phyloP scores from a whole-genome alignment of 768 basidiomycete species.

The Tephrocybe sp. region DNA sequence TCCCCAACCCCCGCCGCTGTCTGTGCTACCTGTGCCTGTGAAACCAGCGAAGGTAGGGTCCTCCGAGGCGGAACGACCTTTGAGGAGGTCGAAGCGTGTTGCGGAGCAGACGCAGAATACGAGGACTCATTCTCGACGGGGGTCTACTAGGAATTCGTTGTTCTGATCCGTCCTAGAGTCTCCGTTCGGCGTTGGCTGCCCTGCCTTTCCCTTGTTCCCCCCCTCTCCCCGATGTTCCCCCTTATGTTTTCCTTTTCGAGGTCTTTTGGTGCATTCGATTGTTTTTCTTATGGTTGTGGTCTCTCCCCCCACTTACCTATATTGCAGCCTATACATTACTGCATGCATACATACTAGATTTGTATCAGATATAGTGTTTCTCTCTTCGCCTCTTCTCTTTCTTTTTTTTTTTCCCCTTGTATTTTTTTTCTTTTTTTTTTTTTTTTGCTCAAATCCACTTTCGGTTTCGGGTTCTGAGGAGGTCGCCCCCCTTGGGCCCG shows the following conservation, averaged over 20 bases:
- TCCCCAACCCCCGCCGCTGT: too few relatives aligned
- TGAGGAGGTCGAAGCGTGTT: conserved; percentile 68
- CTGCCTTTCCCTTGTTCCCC: conserved; percentile 1
- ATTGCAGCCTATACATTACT: conserved; percentile 7
- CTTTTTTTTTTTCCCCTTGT: background rate
- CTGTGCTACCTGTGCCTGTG: background rate
- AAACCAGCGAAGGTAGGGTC: background rate
- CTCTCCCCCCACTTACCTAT: conserved; percentile 4
- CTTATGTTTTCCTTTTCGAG: conserved; percentile 7
- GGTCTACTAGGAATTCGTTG: conserved; percentile 37
- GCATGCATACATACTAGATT: conserved; percentile 17
- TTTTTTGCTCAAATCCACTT: background rate
- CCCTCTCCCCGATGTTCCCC: conserved; percentile 10
- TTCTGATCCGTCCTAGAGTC: conserved; percentile 23
- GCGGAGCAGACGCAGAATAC: conserved; percentile 49
- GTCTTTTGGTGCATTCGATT: conserved; percentile 9
- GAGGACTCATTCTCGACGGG: conserved; percentile 34
- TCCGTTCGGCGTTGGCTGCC: conserved; percentile 6
- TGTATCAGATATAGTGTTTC: conserved; percentile 32
- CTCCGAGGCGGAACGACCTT: conserved; percentile 27
- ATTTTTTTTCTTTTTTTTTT: too few relatives aligned
- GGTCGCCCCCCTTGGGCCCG: too few relatives aligned
- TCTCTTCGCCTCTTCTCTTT: background rate
- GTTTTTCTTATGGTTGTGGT: too few relatives aligned
- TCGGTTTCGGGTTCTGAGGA: background rate